Percentiles rank a stretch among this genome's conserved stretches.
These are phyloP conservation scores for Petunia secreta DNA, from an alignment of 257 asterid genomes.

Conservation along the genomic window DNA sequence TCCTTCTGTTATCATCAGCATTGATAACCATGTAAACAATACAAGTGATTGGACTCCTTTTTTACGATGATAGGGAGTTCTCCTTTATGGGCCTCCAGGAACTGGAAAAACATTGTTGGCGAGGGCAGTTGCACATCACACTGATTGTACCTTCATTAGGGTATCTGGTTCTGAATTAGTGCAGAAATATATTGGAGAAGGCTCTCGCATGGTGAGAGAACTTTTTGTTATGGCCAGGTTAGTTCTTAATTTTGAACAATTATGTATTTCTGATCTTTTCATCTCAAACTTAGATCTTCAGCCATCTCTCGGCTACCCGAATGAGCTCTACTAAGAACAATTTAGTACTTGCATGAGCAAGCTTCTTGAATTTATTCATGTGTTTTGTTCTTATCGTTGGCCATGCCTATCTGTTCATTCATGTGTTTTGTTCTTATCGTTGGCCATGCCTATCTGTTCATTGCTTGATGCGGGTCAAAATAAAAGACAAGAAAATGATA, in stretches of 20 bases:
- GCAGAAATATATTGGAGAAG: constrained; percentile 78
- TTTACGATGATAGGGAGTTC: constrained; percentile 49
- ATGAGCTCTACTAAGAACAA: background rate
- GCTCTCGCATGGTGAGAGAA: constrained; percentile 92
- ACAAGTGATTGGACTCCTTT: background rate
- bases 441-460: too few relatives aligned
- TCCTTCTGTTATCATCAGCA: background rate
- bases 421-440: too few relatives aligned
- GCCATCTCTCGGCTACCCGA: background rate
- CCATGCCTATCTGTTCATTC: too few relatives aligned
- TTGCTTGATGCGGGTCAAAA: too few relatives aligned
- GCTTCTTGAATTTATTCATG: background rate
- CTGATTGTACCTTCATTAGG: constrained; percentile 70
- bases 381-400: background rate
- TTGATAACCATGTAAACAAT: background rate
- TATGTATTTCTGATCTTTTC: background rate
- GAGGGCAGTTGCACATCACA: constrained; percentile 77
- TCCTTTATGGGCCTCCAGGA: constrained; percentile 81
- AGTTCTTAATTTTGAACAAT: constrained; percentile 20
- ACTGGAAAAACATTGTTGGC: constrained; percentile 76
- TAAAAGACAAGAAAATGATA: too few relatives aligned
- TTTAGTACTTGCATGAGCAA: too few relatives aligned
- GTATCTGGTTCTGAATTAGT: constrained; percentile 73
- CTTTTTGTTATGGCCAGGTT: constrained; percentile 97
- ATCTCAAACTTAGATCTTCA: background rate